Percentiles rank a stretch among this genome's conserved stretches.
Conservation (phyloP, 257 asterid species). For the Nicotiana otophora region DNA sequence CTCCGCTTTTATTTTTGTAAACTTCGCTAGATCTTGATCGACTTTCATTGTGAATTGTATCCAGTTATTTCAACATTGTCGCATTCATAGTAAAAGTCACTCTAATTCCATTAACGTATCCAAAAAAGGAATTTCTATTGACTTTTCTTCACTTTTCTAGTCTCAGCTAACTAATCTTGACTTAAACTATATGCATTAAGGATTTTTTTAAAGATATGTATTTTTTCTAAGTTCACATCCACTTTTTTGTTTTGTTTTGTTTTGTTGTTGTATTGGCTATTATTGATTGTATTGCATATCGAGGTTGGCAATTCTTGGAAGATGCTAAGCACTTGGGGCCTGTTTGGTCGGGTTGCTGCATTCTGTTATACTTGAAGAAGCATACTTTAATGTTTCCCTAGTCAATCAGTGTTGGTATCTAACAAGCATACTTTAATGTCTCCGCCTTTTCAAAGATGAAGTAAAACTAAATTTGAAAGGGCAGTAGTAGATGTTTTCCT, state of each 20-base stretch:
- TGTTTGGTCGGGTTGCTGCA: not conserved
- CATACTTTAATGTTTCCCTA: not conserved
- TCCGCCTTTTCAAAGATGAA: not conserved
- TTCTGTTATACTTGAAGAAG: not conserved
- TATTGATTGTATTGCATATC: not conserved
- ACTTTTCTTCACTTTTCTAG: not conserved
- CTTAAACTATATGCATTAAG: not conserved
- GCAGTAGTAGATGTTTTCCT: not conserved
- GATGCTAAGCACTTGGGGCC: not conserved
- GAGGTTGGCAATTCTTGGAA: not conserved
- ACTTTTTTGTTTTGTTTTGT: not conserved
- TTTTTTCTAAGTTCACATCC: not conserved
- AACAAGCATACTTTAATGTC: not conserved
- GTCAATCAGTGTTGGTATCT: not conserved
- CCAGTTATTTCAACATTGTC: not conserved
- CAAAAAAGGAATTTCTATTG: not conserved
- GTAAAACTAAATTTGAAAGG: not conserved
- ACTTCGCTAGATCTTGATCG: not conserved
- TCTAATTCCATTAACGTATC: not conserved
- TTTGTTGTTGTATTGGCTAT: not conserved
- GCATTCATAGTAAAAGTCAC: not conserved
- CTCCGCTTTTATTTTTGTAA: not conserved
- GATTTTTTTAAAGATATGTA: not conserved
- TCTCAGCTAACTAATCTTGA: not conserved
- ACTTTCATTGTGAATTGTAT: not conserved